phyloP scores from a whole-genome alignment of 805 yeast genomes.

The Scheffersomyces amazonensis region DNA sequence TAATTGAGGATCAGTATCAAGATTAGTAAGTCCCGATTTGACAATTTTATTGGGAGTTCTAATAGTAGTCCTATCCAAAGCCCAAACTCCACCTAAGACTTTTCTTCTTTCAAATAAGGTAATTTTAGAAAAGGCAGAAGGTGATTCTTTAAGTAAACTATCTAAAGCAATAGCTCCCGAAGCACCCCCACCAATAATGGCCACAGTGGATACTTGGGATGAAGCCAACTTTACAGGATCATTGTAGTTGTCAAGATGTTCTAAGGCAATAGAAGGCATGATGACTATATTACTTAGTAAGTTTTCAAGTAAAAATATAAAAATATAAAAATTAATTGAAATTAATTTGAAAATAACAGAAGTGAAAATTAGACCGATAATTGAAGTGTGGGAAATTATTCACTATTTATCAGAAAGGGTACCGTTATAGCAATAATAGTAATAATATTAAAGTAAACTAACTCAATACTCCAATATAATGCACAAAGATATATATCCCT shows the following conservation, averaged over 20 bases:
- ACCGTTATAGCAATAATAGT: too few relatives aligned
- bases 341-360: too few relatives aligned
- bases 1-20: constrained; percentile 26
- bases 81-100: constrained; percentile 44
- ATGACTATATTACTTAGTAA: too few relatives aligned
- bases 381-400: too few relatives aligned
- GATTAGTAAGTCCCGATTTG: constrained; percentile 17
- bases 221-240: constrained; percentile 7
- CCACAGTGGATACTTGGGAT: constrained; percentile 24
- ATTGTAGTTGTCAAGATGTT: constrained; percentile 4
- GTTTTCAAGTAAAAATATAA: neutral
- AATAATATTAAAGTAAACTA: too few relatives aligned
- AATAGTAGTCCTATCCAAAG: constrained; percentile 20
- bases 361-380: too few relatives aligned
- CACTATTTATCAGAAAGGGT: too few relatives aligned
- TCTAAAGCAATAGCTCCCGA: constrained; percentile 44
- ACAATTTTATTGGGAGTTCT: constrained; percentile 17
- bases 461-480: too few relatives aligned
- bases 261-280: constrained; percentile 2
- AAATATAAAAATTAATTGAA: neutral
- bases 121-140: constrained; percentile 22
- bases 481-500: too few relatives aligned
- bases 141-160: constrained; percentile 28
- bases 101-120: constrained; percentile 39
- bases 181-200: constrained; percentile 50